Evolutionary conservation across 2,329 filamentous ascomycete species (phyloP).

Genomic region (Hypoxylon sp.): DNA sequence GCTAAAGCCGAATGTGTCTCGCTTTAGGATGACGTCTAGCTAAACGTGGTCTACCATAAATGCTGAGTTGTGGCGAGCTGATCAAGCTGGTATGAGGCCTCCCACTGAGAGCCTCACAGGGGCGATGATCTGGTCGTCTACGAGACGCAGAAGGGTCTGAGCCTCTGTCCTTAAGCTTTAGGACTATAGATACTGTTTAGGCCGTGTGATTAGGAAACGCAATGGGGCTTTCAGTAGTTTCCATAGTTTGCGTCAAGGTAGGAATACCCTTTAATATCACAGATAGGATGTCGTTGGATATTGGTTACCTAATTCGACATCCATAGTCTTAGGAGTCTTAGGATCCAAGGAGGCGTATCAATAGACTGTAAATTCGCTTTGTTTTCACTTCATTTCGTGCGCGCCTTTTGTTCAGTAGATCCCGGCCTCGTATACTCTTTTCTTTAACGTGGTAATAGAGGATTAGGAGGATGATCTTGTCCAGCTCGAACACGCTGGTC

Average conservation of each 20-base stretch:
- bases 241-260: not conserved
- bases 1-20: not conserved
- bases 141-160: conserved; percentile 4
- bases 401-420: not conserved
- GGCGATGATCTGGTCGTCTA: not conserved
- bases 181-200: not conserved
- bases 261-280: not conserved
- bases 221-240: not conserved
- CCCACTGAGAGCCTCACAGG: conserved; percentile 4
- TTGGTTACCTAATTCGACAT: not conserved
- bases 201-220: not conserved
- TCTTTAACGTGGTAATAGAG: not conserved
- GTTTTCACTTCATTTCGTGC: not conserved
- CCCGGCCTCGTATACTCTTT: not conserved
- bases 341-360: not conserved
- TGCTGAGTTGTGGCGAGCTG: conserved; percentile 1
- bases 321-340: not conserved
- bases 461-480: not conserved
- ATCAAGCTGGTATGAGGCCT: conserved; percentile 2
- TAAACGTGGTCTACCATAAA: conserved; percentile 12
- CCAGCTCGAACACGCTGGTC: not conserved
- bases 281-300: not conserved
- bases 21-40: not conserved
- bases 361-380: not conserved
- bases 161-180: not conserved